Evolutionary conservation across 495 filamentous ascomycete genomes (phyloP), one percentile per base, ranked within the genome.

Genomic region (Wilcoxina mikolae): DNA sequence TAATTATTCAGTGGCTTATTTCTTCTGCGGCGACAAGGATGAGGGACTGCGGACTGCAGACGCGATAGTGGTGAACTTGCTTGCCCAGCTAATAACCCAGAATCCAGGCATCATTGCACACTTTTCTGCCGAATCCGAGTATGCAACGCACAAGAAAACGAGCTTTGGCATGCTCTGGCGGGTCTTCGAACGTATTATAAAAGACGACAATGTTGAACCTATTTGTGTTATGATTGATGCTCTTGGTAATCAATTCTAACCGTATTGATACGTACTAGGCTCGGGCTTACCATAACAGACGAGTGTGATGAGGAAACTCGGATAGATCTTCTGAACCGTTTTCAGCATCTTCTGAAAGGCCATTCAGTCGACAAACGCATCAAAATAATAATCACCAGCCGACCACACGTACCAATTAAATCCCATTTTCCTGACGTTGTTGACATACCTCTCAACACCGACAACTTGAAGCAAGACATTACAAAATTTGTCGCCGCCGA

Each of bases 21-120:
- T 57, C 27, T 57, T 54, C 48, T 57, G 55, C 17, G 17, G 53
- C 39, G 28, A 54, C 18, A 57, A 57, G 25, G 39, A 57, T 27
- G 39, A 39, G 9, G n/a, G 33, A 23, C 50, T 26, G 15, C 35
- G 50, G 15, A 57, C 51, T 4, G 45, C 54, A 3, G 3, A 17
- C 11, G 47, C 54, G 0, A 42, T 51, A 17, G 11, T n/a, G 48
- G 29, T 39, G 41, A 20, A 51, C 54, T 4, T 10, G 25, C 53
- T 35, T 45, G 15, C 44, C 15, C 42, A 23, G 10, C 3, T 41
- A 27, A 28, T 41, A 39, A 22, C 23, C 7, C 42, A 48, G 3
- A 41, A 43, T 18, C 39, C 52, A 15, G 22, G 25, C 3, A 22
- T 20, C 11, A 45, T 47, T 12, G 41, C 44, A 25, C 39, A 47